Conservation (phyloP, 2,329 filamentous ascomycete species). For the Exophiala aquamarina region DNA sequence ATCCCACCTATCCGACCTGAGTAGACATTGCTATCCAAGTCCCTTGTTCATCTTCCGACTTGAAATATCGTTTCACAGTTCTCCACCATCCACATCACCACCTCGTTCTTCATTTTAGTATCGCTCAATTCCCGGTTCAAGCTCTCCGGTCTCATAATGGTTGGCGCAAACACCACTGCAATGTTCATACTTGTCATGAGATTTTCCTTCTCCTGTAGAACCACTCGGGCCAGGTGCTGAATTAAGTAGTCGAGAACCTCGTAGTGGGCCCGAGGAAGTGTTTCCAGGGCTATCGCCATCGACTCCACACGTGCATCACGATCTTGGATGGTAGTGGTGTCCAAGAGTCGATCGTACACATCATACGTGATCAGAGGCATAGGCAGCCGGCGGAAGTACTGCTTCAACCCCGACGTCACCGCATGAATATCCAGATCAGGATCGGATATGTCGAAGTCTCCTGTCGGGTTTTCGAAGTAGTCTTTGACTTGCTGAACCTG, state of each 20-base stretch:
- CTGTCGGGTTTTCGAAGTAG: constrained; percentile 74
- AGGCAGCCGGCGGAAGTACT: constrained; percentile 94
- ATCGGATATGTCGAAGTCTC: constrained; percentile 90
- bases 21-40: neutral
- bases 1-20: neutral
- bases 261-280: constrained; percentile 78
- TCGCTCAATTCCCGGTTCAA: constrained; percentile 95
- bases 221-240: constrained; percentile 87
- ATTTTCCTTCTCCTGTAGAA: constrained; percentile 79
- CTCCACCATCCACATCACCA: constrained; percentile 90
- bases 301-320: constrained; percentile 68
- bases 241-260: constrained; percentile 92
- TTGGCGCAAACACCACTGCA: constrained; percentile 95
- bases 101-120: constrained; percentile 88
- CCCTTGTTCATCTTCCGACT: constrained; percentile 24
- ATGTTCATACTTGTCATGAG: constrained; percentile 96
- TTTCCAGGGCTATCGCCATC: constrained; percentile 70
- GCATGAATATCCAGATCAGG: constrained; percentile 93
- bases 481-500: constrained; percentile 88
- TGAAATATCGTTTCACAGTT: constrained; percentile 78
- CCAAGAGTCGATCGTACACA: constrained; percentile 84
- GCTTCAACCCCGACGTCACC: constrained; percentile 92
- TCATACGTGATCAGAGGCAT: constrained; percentile 88
- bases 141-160: constrained; percentile 88
- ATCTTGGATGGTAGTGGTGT: constrained; percentile 56